Evolutionary conservation across 1,284 basidiomycete species (phyloP).

Genomic region (Malassezia obtusa): DNA sequence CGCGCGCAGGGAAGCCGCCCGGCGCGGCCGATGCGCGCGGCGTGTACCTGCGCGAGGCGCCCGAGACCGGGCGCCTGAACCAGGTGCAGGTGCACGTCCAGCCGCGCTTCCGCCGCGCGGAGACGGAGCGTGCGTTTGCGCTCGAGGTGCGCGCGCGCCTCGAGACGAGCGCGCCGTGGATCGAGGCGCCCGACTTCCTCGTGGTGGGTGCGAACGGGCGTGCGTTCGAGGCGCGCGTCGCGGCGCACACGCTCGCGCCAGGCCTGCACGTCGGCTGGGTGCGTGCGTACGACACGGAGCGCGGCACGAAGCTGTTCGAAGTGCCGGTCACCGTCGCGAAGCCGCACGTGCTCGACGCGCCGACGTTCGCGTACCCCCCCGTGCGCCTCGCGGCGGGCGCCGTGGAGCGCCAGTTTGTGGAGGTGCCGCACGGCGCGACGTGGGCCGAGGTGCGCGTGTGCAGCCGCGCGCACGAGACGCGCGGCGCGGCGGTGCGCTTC

Average conservation of each 20-base stretch:
- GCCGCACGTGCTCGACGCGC: conserved; percentile 27
- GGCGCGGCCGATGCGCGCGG: conserved; percentile 35
- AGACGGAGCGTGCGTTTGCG: conserved; percentile 42
- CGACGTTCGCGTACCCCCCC: conserved; percentile 28
- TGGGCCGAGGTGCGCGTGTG: conserved; percentile 46
- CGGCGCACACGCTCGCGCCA: conserved; percentile 35
- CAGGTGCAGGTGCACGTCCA: conserved; percentile 40
- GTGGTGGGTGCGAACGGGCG: conserved; percentile 46
- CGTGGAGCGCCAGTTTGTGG: conserved; percentile 42
- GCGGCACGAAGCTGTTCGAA: conserved; percentile 37
- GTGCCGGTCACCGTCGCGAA: conserved; percentile 48
- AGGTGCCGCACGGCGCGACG: conserved; percentile 47
- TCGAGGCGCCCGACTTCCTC: conserved; percentile 39
- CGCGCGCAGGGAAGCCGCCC: conserved; percentile 38
- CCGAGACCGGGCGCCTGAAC: conserved; percentile 34
- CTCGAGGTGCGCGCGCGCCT: conserved; percentile 42
- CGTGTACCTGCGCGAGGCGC: conserved; percentile 46
- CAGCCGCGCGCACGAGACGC: conserved; percentile 32
- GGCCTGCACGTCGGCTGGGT: conserved; percentile 45
- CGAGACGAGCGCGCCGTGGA: conserved; percentile 36
- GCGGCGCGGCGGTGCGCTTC: conserved; percentile 39
- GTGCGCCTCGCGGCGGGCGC: conserved; percentile 35
- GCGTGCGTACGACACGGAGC: conserved; percentile 39
- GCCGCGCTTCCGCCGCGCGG: conserved; percentile 36
- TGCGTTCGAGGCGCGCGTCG: conserved; percentile 47